Evolutionary conservation across 2,329 filamentous ascomycete genomes (phyloP), one percentile per base, ranked within the genome.

Genomic region (Parasarocladium wereldwijsianum): DNA sequence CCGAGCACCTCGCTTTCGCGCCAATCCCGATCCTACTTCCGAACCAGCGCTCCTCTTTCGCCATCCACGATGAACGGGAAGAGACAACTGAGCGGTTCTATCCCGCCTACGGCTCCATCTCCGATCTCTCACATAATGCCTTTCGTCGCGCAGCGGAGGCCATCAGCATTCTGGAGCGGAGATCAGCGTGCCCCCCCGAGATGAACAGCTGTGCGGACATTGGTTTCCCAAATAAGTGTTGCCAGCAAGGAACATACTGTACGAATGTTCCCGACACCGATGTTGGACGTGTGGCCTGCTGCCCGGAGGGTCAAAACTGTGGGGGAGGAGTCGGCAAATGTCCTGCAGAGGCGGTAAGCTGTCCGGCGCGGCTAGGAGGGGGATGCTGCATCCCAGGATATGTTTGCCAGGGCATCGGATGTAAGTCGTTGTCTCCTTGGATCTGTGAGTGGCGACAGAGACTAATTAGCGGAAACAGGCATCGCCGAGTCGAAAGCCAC

Each of bases 301-400:
- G 82, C 52, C 76, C 77, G 0, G 45, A 58, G 20, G 79, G 78
- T 4, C 55, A 60, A 24, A 64, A 50, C 5, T 87, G 81, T 47
- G 64, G 64, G 4, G 76, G 76, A 8, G 54, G 55, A 1, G 70
- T 86, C 5, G 66, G 64, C 1, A 46, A 46, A n/a, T 86, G 81
- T 38, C 59, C 61, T 3, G 54, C 58, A 4, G 74, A 66, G 23
- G 73, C 78, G 35, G 66, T 68, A 8, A 67, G 69, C 28, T 87
- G 81, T 45, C 60, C 73, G 0, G 60, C 68, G 6, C 63, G 64
- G 19, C 48, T 75, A 0, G 80, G 79, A 3, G 80, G 79, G 10
- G 81, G 80, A 3, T 87, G 81, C 45, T 87, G 81, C 46, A 71
- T 85, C 8, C 60, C 72, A 1, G 78, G 77, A 4, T 85, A 71